Base-by-base conservation (phyloP, 2,329 filamentous ascomycete species). In the Aspergillus texensis region DNA sequence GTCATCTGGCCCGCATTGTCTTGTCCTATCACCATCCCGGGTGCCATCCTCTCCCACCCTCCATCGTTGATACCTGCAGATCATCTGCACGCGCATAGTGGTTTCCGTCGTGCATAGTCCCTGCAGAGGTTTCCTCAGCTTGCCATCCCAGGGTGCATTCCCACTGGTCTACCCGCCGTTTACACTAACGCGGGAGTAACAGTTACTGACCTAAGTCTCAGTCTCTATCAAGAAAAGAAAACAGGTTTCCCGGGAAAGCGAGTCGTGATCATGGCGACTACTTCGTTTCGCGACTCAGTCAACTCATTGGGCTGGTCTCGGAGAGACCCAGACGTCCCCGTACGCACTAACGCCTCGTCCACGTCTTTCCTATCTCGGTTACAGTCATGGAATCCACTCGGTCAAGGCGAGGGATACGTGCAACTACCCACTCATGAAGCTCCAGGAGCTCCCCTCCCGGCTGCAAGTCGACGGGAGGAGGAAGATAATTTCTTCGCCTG, bases 291-390 rank as follows among this genome's bases (percentile, higher is more conserved):
- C 77, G 93, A 97, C 80, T 96, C 92, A 26, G 93, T 98, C 85
- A 96, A 92, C 84, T 95, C 93, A 64, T 81, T 98, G 73, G 95
- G 95, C 65, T 98, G 95, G 95, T 92, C 92, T 74, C 91, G 94
- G 71, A 88, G 94, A 74, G 90, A 93, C 63, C 79, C 87, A 68
- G 91, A 96, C 74, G 82, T 91, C 60, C 89, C 93, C 68, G 89
- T 91, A 72, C 91, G 87, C 79, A 95, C 80, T 54, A 79, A 74
- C 68, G 57, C 66, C 48, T 83, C 83, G 67, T 86, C 89, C 74
- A 89, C 87, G 66, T 91, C 92, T 32, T 83, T 98, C 61, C 79
- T 97, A 65, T 91, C 92, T 60, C 92, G 89, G 67, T 85, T 99
- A 71, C 89, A 92, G 76, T 93, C 89, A 63, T 80, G 94, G 71